Percentiles rank a stretch among this genome's conserved stretches.
These are phyloP conservation scores for Naganishia vishniacii DNA, from an alignment of 768 basidiomycete genomes.

Conservation along the genomic window DNA sequence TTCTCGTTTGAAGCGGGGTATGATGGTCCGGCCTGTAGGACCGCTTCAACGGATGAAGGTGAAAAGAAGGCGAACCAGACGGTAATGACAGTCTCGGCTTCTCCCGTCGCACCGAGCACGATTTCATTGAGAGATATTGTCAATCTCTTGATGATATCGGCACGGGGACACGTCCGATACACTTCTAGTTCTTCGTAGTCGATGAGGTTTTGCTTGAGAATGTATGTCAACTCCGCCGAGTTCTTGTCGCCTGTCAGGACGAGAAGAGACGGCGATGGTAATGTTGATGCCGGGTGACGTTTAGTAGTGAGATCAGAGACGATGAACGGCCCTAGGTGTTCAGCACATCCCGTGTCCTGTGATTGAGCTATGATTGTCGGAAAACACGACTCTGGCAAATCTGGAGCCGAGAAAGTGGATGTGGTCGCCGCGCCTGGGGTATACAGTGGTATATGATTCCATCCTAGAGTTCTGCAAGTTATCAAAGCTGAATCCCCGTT, in stretches of 20 bases:
- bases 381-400: background rate
- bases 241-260: conserved; percentile 12
- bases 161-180: background rate
- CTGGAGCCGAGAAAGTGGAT: background rate
- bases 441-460: conserved; percentile 5
- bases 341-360: conserved; percentile 7
- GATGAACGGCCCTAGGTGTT: conserved; percentile 9
- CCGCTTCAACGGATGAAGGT: conserved; percentile 16
- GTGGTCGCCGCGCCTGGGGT: conserved; percentile 5
- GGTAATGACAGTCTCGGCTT: background rate
- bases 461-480: background rate
- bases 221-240: background rate
- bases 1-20: background rate
- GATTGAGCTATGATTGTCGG: conserved; percentile 5
- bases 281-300: background rate
- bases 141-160: background rate
- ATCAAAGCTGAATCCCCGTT: background rate
- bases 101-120: background rate
- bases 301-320: background rate
- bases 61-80: conserved; percentile 18
- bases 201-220: background rate
- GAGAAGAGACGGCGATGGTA: background rate
- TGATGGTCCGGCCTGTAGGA: background rate
- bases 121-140: background rate
- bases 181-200: conserved; percentile 4